These are phyloP conservation scores for Neofusicoccum laricinum DNA, from an alignment of 2,329 filamentous ascomycete species.

Conservation along the genomic window DNA sequence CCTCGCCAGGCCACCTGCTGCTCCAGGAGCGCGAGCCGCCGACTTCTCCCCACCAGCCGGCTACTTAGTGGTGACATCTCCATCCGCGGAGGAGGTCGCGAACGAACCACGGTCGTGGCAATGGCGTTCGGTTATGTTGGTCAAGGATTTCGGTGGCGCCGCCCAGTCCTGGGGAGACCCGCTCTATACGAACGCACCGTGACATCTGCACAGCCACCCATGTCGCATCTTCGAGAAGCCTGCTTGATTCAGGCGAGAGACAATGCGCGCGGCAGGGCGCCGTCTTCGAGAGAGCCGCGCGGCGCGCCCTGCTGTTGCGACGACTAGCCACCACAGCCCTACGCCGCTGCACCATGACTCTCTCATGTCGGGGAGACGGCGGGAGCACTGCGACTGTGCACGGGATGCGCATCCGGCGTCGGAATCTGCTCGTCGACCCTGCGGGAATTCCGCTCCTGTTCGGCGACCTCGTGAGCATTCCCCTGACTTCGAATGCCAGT, in stretches of 20 bases:
- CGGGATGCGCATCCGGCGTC: no score
- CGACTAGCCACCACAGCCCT: neutral
- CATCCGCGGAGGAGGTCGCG: neutral
- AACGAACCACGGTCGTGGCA: neutral
- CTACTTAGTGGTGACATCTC: neutral
- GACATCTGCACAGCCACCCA: neutral
- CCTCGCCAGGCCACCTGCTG: neutral
- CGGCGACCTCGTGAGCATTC: neutral
- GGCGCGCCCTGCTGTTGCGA: no score
- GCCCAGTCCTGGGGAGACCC: neutral
- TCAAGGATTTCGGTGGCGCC: constrained; percentile 5
- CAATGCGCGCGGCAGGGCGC: neutral
- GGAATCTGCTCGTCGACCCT: neutral
- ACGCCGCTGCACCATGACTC: neutral
- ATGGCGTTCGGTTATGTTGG: neutral
- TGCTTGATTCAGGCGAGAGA: neutral
- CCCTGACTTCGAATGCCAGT: neutral
- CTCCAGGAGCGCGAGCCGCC: neutral
- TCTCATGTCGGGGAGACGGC: no score
- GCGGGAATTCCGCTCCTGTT: neutral
- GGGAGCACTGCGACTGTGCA: no score
- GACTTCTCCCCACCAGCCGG: neutral
- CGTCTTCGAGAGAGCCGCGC: neutral
- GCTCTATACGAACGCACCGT: neutral
- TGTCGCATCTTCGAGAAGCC: neutral